phyloP scores from a whole-genome alignment of 257 asterid genomes.

The Craterostigma plantagineum region DNA sequence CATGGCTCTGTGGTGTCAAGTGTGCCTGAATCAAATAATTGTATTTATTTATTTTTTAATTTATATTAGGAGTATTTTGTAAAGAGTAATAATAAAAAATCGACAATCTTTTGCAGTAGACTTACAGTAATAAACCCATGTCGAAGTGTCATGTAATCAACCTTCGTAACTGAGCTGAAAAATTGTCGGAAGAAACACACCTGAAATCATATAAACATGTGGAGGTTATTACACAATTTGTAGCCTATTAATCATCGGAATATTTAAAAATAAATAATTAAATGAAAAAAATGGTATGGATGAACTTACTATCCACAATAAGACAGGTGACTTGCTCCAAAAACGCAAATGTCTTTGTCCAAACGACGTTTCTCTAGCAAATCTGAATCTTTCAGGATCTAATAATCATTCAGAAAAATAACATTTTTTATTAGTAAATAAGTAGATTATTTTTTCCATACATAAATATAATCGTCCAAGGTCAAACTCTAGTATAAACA shows the following conservation, averaged over 20 bases:
- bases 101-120: neutral
- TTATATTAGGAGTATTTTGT: too few species aligned
- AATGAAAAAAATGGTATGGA: neutral
- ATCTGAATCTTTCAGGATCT: constrained; percentile 94
- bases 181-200: constrained; percentile 88
- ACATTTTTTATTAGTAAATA: neutral
- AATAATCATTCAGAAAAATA: neutral
- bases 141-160: constrained; percentile 66
- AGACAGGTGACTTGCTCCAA: constrained; percentile 59
- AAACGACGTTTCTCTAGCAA: constrained; percentile 84
- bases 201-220: constrained; percentile 17
- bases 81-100: too few species aligned
- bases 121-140: constrained; percentile 76
- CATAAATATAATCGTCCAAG: constrained; percentile 2
- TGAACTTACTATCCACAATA: constrained; percentile 59
- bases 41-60: too few species aligned
- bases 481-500: too few species aligned
- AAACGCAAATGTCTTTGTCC: constrained; percentile 73
- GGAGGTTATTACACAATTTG: neutral
- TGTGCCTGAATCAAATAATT: constrained; percentile 42
- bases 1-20: constrained; percentile 58
- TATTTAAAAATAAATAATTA: constrained; percentile 1
- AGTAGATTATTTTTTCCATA: neutral
- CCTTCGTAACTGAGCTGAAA: constrained; percentile 55
- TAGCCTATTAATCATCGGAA: too few species aligned